Evolutionary conservation across 1,139 yeast species (phyloP), one percentile per base, ranked within the genome.

Genomic region (Lodderomyces elongisporus): DNA sequence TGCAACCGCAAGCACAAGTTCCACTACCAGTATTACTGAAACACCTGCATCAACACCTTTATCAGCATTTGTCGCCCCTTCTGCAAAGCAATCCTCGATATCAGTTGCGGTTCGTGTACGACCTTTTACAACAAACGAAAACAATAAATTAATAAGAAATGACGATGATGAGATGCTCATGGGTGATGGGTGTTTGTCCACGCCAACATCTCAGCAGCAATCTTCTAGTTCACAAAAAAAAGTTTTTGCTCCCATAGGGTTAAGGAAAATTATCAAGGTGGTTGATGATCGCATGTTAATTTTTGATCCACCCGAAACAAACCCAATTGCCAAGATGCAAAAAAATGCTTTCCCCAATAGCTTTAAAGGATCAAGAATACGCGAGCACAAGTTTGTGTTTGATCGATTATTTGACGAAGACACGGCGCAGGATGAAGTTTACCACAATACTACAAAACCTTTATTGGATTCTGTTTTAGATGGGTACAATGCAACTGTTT

Each of bases 251-350:
- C 80, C 79, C 2, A 56, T 56, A 22, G 85, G 85, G 0, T 65
- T 85, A 17, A 67, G 94, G 31, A 82, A 80, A 46, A 74, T 88
- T 25, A 71, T 89, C 16, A 78, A 84, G 37, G 93, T 85, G 17
- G 91, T 85, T 3, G 96, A 88, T 60, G 95, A 85, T 47, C 67
- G 78, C 43, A 87, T 88, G 94, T 66, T 89, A 39, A 79, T 88
- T 9, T 88, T 89, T 54, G 96, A 88, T 55, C 96, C 96, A 0
- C 80, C 87, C 2, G 85, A 79, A 33, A 67, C 76, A n/a, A 79
- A 77, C 47, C 87, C 93, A 0, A 54, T 82, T 43, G 66, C 73
- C 16, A 66, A 63, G 38, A 67, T 81, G 68, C 84, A 80, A 42
- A 69, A 69, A 31, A 73, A 73, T 33, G 76, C 78, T 2, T 68